Percentiles rank a stretch among this genome's conserved stretches.
These are phyloP conservation scores for Candida bentonensis DNA, from an alignment of 805 yeast species.

Conservation along the genomic window DNA sequence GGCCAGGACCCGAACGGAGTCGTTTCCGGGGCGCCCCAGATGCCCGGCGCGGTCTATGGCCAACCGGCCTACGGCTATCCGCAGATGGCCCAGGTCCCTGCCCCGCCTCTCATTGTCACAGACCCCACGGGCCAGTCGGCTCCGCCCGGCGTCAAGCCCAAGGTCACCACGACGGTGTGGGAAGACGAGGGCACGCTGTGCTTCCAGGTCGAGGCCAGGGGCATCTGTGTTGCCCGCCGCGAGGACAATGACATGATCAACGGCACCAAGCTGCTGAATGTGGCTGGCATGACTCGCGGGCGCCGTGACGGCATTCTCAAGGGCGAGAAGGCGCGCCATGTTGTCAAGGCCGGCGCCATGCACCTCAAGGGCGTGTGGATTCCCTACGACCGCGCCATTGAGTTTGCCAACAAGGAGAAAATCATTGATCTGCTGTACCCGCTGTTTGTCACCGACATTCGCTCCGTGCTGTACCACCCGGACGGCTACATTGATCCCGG, in stretches of 20 bases:
- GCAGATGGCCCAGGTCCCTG: slow-evolving; percentile 5
- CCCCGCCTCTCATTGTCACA: slow-evolving; percentile 16
- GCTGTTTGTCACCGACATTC: slow-evolving; percentile 60
- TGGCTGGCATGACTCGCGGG: slow-evolving; percentile 79
- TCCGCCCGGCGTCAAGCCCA: slow-evolving; percentile 31
- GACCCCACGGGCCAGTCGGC: slow-evolving; percentile 26
- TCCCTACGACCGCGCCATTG: slow-evolving; percentile 69
- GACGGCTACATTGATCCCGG: slow-evolving; percentile 2
- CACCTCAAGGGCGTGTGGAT: slow-evolving; percentile 86
- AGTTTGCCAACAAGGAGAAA: slow-evolving; percentile 70
- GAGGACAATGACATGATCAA: slow-evolving; percentile 79
- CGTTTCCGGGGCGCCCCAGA: neutral
- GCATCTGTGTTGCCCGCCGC: slow-evolving; percentile 67
- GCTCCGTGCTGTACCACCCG: slow-evolving; percentile 26
- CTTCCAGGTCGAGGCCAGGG: slow-evolving; percentile 74
- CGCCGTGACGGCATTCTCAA: slow-evolving; percentile 74
- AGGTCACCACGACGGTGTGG: slow-evolving; percentile 80
- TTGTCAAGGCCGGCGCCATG: slow-evolving; percentile 78
- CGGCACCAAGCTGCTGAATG: slow-evolving; percentile 72
- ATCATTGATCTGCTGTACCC: slow-evolving; percentile 55
- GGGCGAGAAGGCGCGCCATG: slow-evolving; percentile 63
- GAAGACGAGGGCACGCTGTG: slow-evolving; percentile 77
- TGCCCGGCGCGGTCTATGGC: slow-evolving; percentile 1
- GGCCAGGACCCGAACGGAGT: too few species aligned
- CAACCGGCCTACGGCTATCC: slow-evolving; percentile 9